phyloP scores from a whole-genome alignment of 768 basidiomycete genomes.

The Boletus subcaerulescens region DNA sequence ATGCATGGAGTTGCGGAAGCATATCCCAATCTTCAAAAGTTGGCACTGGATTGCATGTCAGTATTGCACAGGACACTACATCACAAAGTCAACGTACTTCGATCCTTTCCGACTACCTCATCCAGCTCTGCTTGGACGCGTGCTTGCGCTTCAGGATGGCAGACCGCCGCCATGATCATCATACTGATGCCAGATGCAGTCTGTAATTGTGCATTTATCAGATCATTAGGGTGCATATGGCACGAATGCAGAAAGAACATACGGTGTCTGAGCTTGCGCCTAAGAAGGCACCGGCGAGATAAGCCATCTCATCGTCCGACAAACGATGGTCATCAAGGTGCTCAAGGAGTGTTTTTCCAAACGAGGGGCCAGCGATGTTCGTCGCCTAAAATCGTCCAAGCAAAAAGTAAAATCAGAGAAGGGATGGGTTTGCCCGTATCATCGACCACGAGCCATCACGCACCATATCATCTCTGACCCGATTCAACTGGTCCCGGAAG shows the following conservation, averaged over 20 bases:
- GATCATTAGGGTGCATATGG: not conserved
- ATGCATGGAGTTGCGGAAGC: constrained; percentile 35
- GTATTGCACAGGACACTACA: not conserved
- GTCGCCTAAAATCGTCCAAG: not conserved
- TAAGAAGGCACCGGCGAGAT: constrained; percentile 59
- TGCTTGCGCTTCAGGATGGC: constrained; percentile 46
- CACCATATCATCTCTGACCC: constrained; percentile 8
- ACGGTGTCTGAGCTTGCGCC: constrained; percentile 58
- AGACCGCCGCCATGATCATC: constrained; percentile 46
- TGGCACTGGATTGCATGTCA: constrained; percentile 24
- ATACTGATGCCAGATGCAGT: constrained; percentile 51
- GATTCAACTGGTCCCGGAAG: constrained; percentile 44
- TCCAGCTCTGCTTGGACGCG: constrained; percentile 52
- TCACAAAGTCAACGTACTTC: constrained; percentile 3
- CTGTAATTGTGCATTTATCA: constrained; percentile 1
- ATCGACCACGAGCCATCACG: not conserved
- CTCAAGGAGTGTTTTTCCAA: constrained; percentile 52
- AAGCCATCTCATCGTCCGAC: constrained; percentile 50
- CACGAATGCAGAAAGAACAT: not conserved
- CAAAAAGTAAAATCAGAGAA: not conserved
- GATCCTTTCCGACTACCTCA: constrained; percentile 40
- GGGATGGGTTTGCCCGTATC: not conserved
- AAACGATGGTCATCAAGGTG: constrained; percentile 46
- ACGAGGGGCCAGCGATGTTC: constrained; percentile 26
- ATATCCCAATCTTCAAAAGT: constrained; percentile 31